Base-by-base conservation (phyloP, 179 eudicot species). In the Spinacia oleracea region DNA sequence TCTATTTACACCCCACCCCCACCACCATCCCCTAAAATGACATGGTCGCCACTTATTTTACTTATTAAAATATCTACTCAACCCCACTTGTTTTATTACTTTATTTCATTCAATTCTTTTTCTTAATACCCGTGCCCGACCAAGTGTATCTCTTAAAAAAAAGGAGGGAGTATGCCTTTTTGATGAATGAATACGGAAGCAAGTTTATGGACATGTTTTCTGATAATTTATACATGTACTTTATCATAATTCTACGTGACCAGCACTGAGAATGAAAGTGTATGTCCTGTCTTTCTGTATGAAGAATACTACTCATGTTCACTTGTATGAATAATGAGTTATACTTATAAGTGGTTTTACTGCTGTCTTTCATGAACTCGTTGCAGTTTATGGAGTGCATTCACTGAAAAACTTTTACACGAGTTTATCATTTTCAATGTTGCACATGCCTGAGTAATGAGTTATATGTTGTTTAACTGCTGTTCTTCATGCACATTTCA, bases 251-350 rank as follows among this genome's bases (percentile, higher is more conserved):
- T 25, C 27, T 45, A 16, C 16, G 29, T 51, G 56, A n/a, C 5
- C 16, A 73, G 73, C 12, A n/a, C 15, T 64, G 73, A 73, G 55
- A 64, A 65, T 72, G 43, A 35, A 29, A 21, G 12, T 32, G 63
- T 10, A 15, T 64, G 72, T 2, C 40, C n/a, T 65, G 56, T 77
- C 31, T 70, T 64, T 34, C n/a, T 10, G 31, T 38, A 48, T 9
- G 18, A 72, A 72, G 23, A 48, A 64, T 25, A 58, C 21, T 35
- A 48, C n/a, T 32, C 23, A 53, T 25, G 42, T 15, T 72, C 43
- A 73, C 31, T 40, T 73, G 35, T 18, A 38, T 50, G 51, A 35
- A 20, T n/a, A 40, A 32, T 81, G 74, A 34, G 29, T 51, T 25
- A 70, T n/a, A n/a, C n/a, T n/a, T n/a, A n/a, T 6, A 34, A 6